Evolutionary conservation across 192 early-diverging fungal genomes (phyloP).

Genomic region (Backusella morwellensis): DNA sequence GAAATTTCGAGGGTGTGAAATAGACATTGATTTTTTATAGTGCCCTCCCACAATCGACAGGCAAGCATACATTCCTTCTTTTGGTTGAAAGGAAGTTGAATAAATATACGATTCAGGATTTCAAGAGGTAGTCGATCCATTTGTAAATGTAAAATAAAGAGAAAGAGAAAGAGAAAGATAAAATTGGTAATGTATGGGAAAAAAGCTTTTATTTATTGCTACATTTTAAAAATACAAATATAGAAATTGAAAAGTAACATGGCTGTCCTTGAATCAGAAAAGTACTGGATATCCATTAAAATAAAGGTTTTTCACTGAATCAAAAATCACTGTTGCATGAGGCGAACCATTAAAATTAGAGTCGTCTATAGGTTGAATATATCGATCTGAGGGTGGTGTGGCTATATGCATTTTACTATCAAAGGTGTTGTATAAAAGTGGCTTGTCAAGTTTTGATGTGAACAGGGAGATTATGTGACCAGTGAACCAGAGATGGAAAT

Average conservation of each 20-base stretch:
- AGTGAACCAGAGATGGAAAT: background rate
- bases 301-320: background rate
- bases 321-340: background rate
- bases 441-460: background rate
- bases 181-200: background rate
- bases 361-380: background rate
- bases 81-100: background rate
- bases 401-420: background rate
- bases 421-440: background rate
- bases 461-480: background rate
- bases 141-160: background rate
- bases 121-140: background rate
- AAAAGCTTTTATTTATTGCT: background rate
- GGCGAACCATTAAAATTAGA: background rate
- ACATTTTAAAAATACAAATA: background rate
- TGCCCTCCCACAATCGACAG: background rate
- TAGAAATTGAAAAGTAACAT: background rate
- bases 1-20: background rate
- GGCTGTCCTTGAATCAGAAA: background rate
- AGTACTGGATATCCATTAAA: background rate
- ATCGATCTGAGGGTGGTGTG: background rate
- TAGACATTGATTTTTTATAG: background rate
- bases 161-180: background rate
- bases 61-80: background rate
- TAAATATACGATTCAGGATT: background rate